phyloP scores from a whole-genome alignment of 768 basidiomycete genomes.

The Boletus rex-veris region DNA sequence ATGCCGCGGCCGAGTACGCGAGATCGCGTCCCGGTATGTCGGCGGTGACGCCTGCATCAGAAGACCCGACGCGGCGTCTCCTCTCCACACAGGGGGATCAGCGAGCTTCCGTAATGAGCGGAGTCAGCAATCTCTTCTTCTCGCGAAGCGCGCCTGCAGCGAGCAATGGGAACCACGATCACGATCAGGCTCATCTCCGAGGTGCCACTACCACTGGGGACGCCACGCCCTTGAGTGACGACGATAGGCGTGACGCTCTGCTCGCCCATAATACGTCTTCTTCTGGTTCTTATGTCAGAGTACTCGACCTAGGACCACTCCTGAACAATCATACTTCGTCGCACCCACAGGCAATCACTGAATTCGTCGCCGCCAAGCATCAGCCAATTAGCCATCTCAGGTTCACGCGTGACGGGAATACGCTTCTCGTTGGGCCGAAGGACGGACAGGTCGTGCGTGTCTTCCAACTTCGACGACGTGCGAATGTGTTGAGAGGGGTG shows the following conservation, averaged over 20 bases:
- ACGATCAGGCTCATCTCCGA: constrained; percentile 15
- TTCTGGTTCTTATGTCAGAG: constrained; percentile 45
- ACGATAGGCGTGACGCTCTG: constrained; percentile 8
- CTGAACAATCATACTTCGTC: constrained; percentile 8
- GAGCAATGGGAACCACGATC: constrained; percentile 15
- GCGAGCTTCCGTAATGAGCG: constrained; percentile 24
- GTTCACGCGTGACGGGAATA: constrained; percentile 36
- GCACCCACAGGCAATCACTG: constrained; percentile 17
- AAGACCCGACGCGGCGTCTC: constrained; percentile 15
- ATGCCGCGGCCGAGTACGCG: constrained; percentile 44
- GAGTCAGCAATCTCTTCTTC: constrained; percentile 43
- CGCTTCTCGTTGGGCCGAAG: constrained; percentile 36
- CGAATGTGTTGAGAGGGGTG: constrained; percentile 14
- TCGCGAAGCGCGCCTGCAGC: constrained; percentile 60
- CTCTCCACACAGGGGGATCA: constrained; percentile 19
- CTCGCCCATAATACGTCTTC: constrained; percentile 9
- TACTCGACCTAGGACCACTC: constrained; percentile 49
- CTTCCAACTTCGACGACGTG: constrained; percentile 38
- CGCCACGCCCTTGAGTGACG: constrained; percentile 12
- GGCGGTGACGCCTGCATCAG: constrained; percentile 4
- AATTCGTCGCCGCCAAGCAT: constrained; percentile 40
- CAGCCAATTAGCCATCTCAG: constrained; percentile 44
- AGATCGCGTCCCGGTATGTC: constrained; percentile 16
- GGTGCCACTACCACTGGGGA: constrained; percentile 18
- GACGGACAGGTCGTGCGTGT: constrained; percentile 54